Percentiles rank a stretch among this genome's conserved stretches.
These are phyloP conservation scores for Lagenidium sp. DNA, from an alignment of 352 stramenopile genomes.

Conservation along the genomic window DNA sequence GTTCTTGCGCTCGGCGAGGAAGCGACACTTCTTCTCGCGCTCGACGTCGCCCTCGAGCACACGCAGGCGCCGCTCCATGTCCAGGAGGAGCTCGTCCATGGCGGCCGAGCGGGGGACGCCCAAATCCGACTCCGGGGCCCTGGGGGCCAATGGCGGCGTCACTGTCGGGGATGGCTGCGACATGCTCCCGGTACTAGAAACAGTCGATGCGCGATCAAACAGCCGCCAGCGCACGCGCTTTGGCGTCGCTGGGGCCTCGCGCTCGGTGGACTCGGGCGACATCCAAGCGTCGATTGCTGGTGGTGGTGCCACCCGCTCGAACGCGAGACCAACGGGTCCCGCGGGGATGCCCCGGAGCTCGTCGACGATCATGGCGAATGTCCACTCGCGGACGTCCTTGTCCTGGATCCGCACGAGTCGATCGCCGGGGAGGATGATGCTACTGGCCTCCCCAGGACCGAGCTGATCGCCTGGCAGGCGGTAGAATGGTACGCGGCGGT, in stretches of 20 bases:
- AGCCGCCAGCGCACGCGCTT: constrained; percentile 12
- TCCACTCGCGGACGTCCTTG: constrained; percentile 15
- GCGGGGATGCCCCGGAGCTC: constrained; percentile 37
- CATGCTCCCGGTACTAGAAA: constrained; percentile 1
- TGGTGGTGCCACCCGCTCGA: constrained; percentile 12
- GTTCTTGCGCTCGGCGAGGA: constrained; percentile 64
- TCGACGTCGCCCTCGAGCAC: constrained; percentile 32
- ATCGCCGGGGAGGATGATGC: constrained; percentile 34
- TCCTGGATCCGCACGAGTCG: constrained; percentile 38
- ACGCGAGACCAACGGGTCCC: constrained; percentile 32
- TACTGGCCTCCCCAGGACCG: constrained; percentile 51
- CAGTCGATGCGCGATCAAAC: constrained; percentile 2
- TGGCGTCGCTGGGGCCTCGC: not conserved
- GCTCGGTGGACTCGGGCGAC: not conserved
- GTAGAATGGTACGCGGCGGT: constrained; percentile 56
- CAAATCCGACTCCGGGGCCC: not conserved
- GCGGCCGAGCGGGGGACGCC: constrained; percentile 4
- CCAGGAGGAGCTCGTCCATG: constrained; percentile 13
- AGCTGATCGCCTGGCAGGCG: constrained; percentile 35
- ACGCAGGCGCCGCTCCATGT: constrained; percentile 19
- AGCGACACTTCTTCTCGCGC: constrained; percentile 61
- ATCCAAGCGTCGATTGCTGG: not conserved
- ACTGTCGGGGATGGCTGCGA: not conserved
- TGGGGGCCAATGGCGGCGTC: not conserved
- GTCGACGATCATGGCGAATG: constrained; percentile 47